Conservation (phyloP, 2,329 filamentous ascomycete genomes). For the Ilyonectria mors-panacis region DNA sequence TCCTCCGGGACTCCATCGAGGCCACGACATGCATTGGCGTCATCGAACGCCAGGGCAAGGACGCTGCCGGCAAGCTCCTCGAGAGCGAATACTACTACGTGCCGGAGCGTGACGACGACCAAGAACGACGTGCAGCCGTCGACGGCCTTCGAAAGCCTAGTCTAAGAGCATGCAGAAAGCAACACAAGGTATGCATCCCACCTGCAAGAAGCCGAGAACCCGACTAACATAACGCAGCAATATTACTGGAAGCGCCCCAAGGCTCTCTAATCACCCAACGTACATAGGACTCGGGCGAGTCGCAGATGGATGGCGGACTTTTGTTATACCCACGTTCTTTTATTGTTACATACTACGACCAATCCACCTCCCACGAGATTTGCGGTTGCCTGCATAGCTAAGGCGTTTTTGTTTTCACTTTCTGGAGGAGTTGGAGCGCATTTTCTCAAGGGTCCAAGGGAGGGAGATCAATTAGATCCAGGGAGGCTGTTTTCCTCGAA, state of each 20-base stretch:
- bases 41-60: slow-evolving; percentile 92
- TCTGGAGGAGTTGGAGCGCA: slow-evolving; percentile 39
- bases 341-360: slow-evolving; percentile 21
- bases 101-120: slow-evolving; percentile 86
- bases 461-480: background rate
- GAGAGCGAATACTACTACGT: slow-evolving; percentile 99
- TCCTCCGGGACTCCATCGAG: slow-evolving; percentile 81
- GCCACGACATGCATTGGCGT: slow-evolving; percentile 85
- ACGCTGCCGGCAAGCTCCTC: slow-evolving; percentile 91
- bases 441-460: slow-evolving; percentile 17
- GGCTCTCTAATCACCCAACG: slow-evolving; percentile 63
- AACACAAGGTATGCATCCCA: slow-evolving; percentile 88
- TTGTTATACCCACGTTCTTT: slow-evolving; percentile 44
- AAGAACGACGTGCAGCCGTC: slow-evolving; percentile 83
- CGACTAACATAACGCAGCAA: slow-evolving; percentile 64
- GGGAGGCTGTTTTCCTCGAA: background rate
- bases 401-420: slow-evolving; percentile 43
- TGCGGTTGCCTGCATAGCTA: slow-evolving; percentile 43
- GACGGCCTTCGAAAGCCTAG: slow-evolving; percentile 91
- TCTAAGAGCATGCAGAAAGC: slow-evolving; percentile 90
- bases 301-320: slow-evolving; percentile 12
- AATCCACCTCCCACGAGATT: slow-evolving; percentile 31
- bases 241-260: slow-evolving; percentile 78
- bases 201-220: background rate
- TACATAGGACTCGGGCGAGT: slow-evolving; percentile 33